Conservation (phyloP, 2,329 filamentous ascomycete species). For the Juglanconis sp. region DNA sequence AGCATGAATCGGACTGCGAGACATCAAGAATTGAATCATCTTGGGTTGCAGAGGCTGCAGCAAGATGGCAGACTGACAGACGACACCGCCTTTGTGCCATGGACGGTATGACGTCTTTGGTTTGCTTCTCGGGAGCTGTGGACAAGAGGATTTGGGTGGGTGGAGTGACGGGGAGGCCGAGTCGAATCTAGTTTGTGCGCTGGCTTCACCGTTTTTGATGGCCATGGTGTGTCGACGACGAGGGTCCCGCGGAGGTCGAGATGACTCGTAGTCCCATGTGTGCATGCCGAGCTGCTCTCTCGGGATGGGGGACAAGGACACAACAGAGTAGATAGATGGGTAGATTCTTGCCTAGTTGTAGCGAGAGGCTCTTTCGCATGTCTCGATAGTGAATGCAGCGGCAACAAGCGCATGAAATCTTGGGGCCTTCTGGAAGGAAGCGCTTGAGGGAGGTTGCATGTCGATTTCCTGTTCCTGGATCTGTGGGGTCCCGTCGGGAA, state of each 20-base stretch:
- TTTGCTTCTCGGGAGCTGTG: not conserved
- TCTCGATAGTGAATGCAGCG: no score
- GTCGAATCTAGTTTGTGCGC: conserved; percentile 11
- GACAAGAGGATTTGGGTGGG: not conserved
- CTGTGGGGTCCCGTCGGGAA: not conserved
- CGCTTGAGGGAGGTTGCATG: not conserved
- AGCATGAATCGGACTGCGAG: conserved; percentile 12
- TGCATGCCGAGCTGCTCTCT: no score
- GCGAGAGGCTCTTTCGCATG: not conserved
- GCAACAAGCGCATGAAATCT: not conserved
- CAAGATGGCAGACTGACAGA: not conserved
- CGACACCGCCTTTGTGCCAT: not conserved
- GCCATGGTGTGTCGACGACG: not conserved
- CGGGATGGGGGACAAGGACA: no score
- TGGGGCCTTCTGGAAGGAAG: not conserved
- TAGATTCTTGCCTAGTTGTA: not conserved
- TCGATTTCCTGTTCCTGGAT: not conserved
- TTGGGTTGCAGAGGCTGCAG: not conserved
- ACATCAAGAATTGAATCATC: not conserved
- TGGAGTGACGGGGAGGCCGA: conserved; percentile 1
- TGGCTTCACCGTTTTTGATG: not conserved
- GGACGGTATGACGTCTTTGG: not conserved
- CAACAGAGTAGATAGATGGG: not conserved
- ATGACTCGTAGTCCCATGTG: not conserved
- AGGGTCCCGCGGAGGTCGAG: not conserved